phyloP scores from a whole-genome alignment of 2,329 filamentous ascomycete genomes.

The Neonectria hederae region DNA sequence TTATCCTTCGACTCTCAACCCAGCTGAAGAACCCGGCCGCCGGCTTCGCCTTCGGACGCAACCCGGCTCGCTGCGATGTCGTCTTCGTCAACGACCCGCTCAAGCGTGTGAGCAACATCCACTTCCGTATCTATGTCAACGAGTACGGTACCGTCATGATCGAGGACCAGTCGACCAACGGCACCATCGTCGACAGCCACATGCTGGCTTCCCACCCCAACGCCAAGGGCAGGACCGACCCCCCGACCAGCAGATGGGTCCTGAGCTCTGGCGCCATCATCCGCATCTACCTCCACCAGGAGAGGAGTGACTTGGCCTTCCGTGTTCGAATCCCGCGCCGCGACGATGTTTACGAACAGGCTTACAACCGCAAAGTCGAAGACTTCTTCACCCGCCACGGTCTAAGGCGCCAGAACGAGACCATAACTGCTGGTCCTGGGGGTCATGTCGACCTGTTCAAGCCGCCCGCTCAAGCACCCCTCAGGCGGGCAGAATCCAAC shows the following conservation, averaged over 20 bases:
- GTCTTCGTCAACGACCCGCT: constrained; percentile 72
- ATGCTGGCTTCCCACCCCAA: constrained; percentile 63
- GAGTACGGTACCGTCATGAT: constrained; percentile 88
- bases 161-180: constrained; percentile 95
- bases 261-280: constrained; percentile 79
- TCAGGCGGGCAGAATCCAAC: constrained; percentile 32
- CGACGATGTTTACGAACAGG: constrained; percentile 70
- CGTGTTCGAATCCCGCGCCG: constrained; percentile 84
- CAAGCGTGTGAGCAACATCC: constrained; percentile 88
- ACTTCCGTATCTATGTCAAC: constrained; percentile 94
- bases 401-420: constrained; percentile 50
- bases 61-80: constrained; percentile 75
- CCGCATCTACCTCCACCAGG: constrained; percentile 68
- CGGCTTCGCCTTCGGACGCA: constrained; percentile 90
- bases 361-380: constrained; percentile 75
- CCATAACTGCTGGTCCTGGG: constrained; percentile 57
- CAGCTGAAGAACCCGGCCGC: constrained; percentile 71
- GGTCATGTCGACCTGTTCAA: constrained; percentile 56
- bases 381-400: constrained; percentile 65
- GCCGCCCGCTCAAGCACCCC: constrained; percentile 35
- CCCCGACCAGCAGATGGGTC: constrained; percentile 61
- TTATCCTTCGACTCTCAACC: constrained; percentile 84
- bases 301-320: constrained; percentile 74
- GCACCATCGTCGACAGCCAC: constrained; percentile 82
- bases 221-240: constrained; percentile 47